Base-by-base conservation (phyloP, 2,329 filamentous ascomycete species). In the Helicocarpus griseus region DNA sequence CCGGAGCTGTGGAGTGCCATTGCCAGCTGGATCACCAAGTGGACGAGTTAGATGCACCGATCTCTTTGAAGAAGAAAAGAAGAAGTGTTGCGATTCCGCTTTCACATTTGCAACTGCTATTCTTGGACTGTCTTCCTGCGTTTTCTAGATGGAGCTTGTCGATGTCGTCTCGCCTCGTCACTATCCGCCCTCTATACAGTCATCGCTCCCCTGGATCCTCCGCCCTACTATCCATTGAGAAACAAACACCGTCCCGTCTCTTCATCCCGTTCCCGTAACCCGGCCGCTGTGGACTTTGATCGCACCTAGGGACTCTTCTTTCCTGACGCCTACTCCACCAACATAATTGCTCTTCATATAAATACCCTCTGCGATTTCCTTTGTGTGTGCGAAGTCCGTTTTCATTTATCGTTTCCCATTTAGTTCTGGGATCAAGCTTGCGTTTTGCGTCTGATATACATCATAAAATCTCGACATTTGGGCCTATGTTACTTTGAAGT, bases 1-100 rank as follows among this genome's bases (percentile, higher is more conserved):
- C 69, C 69, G 8, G 63, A 69, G 50, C 44, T 72, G 17, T 74
- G 70, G 71, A 53, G 45, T 1, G 48, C 50, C 2, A 38, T 58
- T 36, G 55, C 54, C 5, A 49, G 50, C 28, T 50, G 56, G 21
- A 31, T 58, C 17, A 56, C 47, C 28, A 51, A 51, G 26, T 56
- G 56, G 56, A 55, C 54, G 22, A 55, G 51, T 31, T 58, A 51
- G 44, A 11, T 11, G n/a, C 22, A n/a, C 31, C 31, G 3, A 6
- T 14, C 31, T 35, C 31, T 35, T 35, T 35, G 3, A 35, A 35
- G n/a, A 35, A 4, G n/a, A n/a, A n/a, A n/a, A n/a, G n/a, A n/a
- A n/a, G n/a, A n/a, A n/a, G n/a, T n/a, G n/a, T n/a, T n/a, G n/a
- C n/a, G n/a, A n/a, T n/a, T n/a, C n/a, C n/a, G n/a, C n/a, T n/a